Evolutionary conservation across 352 stramenopile genomes (phyloP), one percentile per base, ranked within the genome.

Genomic region (Phytophthora aleatoria): DNA sequence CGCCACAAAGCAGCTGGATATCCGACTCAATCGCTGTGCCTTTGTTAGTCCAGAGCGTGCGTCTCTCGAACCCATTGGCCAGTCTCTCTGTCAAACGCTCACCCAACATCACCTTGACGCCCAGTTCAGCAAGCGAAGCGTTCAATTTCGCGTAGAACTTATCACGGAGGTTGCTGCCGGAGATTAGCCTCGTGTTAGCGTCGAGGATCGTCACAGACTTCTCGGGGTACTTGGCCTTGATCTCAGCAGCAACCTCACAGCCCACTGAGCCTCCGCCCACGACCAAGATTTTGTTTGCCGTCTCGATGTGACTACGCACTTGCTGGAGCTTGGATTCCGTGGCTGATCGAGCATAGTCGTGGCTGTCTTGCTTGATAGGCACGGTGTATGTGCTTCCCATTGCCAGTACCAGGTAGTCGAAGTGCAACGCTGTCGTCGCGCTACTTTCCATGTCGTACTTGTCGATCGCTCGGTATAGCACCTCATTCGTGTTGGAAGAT

Each of bases 361-460:
- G 12, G 16, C 26, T 55, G 27, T 63, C 73, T 7, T 61, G 76
- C 33, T 74, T 78, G 35, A 67, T 83, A 33, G 74, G 71, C 6
- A 56, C 56, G 4, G 53, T 44, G 26, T 78, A 75, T 3, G 58
- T 73, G 53, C 74, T 83, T 11, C 74, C 74, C 12, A 63, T 77
- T 0, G 74, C 67, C 9, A 83, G 16, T 6, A 83, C 48, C 2
- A 83, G 49, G 36, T 76, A 83, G 54, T 83, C 72, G 27, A 76
- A 83, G 6, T 43, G 50, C 15, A 83, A 16, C 65, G 5, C 41
- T 20, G 9, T 45, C 42, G 11, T 38, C 9, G 7, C 9, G 9
- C 9, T 38, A 38, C 42, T 60, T 39, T 57, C 38, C 12, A 55
- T 54, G 44, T 72, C 64, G 36, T 69, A 56, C 10, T 49, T 57